Evolutionary conservation across 257 asterid species (phyloP).

Genomic region (Plantago elongata): DNA sequence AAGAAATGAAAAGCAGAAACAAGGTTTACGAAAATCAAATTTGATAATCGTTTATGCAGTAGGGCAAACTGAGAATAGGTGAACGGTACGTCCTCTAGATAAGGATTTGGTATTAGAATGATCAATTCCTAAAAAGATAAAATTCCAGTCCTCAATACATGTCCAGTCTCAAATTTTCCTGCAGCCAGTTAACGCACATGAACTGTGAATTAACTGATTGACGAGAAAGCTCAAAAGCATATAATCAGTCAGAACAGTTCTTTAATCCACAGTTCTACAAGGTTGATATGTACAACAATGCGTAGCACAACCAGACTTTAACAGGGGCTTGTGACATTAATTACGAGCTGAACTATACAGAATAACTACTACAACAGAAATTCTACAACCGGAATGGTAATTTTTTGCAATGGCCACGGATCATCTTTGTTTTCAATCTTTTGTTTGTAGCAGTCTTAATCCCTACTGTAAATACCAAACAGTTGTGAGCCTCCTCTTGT

Average conservation of each 20-base stretch:
- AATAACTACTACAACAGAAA: background rate
- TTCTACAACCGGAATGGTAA: background rate
- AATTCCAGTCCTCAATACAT: slow-evolving; percentile 66
- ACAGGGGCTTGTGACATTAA: background rate
- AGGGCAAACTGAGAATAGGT: slow-evolving; percentile 38
- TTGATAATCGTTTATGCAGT: slow-evolving; percentile 36
- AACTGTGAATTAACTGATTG: slow-evolving; percentile 51
- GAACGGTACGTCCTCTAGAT: slow-evolving; percentile 40
- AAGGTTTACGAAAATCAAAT: slow-evolving; percentile 36
- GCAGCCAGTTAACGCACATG: slow-evolving; percentile 83
- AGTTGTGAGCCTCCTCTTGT: too few relatives aligned
- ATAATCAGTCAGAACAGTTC: slow-evolving; percentile 32
- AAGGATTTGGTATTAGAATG: slow-evolving; percentile 48
- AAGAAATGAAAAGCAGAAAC: slow-evolving; percentile 34
- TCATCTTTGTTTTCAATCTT: background rate
- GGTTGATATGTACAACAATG: slow-evolving; percentile 7
- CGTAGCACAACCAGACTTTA: slow-evolving; percentile 29
- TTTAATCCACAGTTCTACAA: slow-evolving; percentile 7
- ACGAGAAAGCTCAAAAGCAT: slow-evolving; percentile 34
- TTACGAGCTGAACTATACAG: background rate
- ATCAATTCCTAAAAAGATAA: slow-evolving; percentile 39
- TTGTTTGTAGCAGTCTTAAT: too few relatives aligned
- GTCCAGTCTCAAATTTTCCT: slow-evolving; percentile 72
- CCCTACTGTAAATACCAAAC: too few relatives aligned
- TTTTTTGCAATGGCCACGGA: background rate